A percentile compares a stretch with the other conserved stretches of the same genome.
These are phyloP conservation scores for Mortierella antarctica DNA, from an alignment of 192 early-diverging fungal species.

Conservation along the genomic window DNA sequence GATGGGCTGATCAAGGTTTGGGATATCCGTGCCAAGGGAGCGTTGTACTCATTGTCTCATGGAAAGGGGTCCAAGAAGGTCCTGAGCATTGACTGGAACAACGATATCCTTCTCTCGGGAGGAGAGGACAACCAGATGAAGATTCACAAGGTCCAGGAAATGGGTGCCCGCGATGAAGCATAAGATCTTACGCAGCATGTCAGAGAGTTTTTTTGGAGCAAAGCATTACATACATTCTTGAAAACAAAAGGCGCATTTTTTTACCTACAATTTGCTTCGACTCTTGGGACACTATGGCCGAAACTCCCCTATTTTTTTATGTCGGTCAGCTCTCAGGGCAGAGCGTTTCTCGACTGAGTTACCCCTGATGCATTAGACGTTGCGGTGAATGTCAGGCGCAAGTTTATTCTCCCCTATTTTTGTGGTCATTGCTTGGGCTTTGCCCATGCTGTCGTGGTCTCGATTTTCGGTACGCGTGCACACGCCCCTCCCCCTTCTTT, in stretches of 20 bases:
- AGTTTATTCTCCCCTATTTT: neutral
- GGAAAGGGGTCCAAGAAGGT: constrained; percentile 67
- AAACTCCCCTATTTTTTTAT: too few relatives aligned
- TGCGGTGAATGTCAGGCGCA: neutral
- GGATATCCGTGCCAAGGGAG: constrained; percentile 91
- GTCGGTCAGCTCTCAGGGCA: too few relatives aligned
- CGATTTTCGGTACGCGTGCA: too few relatives aligned
- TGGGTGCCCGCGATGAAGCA: constrained; percentile 30
- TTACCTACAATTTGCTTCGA: too few relatives aligned
- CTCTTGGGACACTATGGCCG: too few relatives aligned
- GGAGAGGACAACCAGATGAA: constrained; percentile 80
- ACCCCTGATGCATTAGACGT: too few relatives aligned
- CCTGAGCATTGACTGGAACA: constrained; percentile 77
- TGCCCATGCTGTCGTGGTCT: too few relatives aligned
- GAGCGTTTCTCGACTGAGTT: too few relatives aligned
- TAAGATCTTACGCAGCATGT: neutral
- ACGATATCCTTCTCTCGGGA: constrained; percentile 72
- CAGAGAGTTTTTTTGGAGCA: neutral
- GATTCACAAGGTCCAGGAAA: constrained; percentile 60
- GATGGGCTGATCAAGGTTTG: constrained; percentile 91
- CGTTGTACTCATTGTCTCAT: constrained; percentile 78
- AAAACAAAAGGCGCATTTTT: neutral
- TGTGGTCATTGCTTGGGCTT: too few relatives aligned
- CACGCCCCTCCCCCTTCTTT: too few relatives aligned
- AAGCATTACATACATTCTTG: neutral